Evolutionary conservation across 345 rosid species (phyloP), one percentile per base, ranked within the genome.

Genomic region (Nephelium lappaceum): DNA sequence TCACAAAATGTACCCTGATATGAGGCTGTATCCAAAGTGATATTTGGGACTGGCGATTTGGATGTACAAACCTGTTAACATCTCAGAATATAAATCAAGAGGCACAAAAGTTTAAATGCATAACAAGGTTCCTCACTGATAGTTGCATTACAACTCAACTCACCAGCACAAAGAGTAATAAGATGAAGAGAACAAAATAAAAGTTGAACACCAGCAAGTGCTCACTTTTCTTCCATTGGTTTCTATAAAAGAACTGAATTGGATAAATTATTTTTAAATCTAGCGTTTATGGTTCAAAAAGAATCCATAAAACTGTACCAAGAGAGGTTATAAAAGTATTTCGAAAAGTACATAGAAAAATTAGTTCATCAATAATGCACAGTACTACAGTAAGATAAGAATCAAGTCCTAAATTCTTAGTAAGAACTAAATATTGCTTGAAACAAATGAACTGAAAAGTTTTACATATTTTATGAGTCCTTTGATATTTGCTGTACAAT

Each of bases 11-110:
- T 83, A 94, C 99, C 94, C 89, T 89, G 81, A 96, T 69, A 75
- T 89, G 84, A 77, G 99, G 99, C 83, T 89, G 95, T 81, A 96
- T 96, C 99, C 97, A 96, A 82, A 73, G 90, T 70, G 98, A 96
- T 81, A 96, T 85, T 84, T 92, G 89, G 81, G 98, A 91, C 77
- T 88, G 97, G 71, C 86, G 95, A 81, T 82, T 90, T 67, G 89
- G 75, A 79, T 88, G 88, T 73, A 84, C 88, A 85, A 94, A 96
- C 88, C 98, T 96, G 94, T 82, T 78, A 76, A 79, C 67, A 74
- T 70, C 76, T 67, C 79, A 24, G 51, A 75, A 83, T 45, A 83
- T 74, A 38, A 81, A 79, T 38, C 57, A 72, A 76, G 63, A 57
- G 15, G 70, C 45, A 74, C 31, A 24, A 31, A 43, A 69, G 19